These are phyloP conservation scores for Clarkia xantiana DNA, from an alignment of 345 rosid genomes.

Conservation along the genomic window DNA sequence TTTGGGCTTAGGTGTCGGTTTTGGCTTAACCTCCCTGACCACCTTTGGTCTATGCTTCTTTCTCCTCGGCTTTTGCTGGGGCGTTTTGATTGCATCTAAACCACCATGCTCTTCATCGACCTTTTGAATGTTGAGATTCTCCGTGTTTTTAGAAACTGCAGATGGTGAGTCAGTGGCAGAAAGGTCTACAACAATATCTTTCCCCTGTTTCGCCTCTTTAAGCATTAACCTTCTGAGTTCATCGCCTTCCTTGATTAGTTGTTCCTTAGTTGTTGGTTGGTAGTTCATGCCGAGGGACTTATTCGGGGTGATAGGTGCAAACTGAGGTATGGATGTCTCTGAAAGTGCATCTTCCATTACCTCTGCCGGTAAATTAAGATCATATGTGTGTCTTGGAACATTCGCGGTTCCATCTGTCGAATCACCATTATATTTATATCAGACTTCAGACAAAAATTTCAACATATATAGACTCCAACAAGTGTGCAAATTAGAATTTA, in stretches of 20 bases:
- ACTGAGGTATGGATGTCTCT: constrained; percentile 5
- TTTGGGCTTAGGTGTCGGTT: constrained; percentile 21
- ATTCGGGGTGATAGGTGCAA: constrained; percentile 45
- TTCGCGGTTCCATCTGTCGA: constrained; percentile 15
- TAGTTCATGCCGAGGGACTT: constrained; percentile 14
- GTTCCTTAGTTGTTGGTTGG: constrained; percentile 12
- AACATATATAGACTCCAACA: no score
- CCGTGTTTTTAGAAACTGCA: constrained; percentile 11
- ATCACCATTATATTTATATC: background rate
- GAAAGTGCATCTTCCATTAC: constrained; percentile 13
- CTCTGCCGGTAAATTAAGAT: constrained; percentile 17
- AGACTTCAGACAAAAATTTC: background rate
- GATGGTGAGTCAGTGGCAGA: constrained; percentile 16
- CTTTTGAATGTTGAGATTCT: constrained; percentile 21
- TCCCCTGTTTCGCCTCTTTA: constrained; percentile 10
- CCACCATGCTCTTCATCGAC: constrained; percentile 11
- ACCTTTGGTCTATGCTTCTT: constrained; percentile 85
- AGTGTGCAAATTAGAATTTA: background rate
- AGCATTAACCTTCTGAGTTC: constrained; percentile 5
- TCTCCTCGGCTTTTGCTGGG: constrained; percentile 50
- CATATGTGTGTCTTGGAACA: constrained; percentile 11
- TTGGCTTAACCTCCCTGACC: constrained; percentile 37
- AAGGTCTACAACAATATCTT: constrained; percentile 1
- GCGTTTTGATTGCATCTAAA: constrained; percentile 34
- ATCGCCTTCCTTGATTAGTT: constrained; percentile 1